Conservation (phyloP, 1,284 basidiomycete species). For the Taiwanofungus camphoratus region DNA sequence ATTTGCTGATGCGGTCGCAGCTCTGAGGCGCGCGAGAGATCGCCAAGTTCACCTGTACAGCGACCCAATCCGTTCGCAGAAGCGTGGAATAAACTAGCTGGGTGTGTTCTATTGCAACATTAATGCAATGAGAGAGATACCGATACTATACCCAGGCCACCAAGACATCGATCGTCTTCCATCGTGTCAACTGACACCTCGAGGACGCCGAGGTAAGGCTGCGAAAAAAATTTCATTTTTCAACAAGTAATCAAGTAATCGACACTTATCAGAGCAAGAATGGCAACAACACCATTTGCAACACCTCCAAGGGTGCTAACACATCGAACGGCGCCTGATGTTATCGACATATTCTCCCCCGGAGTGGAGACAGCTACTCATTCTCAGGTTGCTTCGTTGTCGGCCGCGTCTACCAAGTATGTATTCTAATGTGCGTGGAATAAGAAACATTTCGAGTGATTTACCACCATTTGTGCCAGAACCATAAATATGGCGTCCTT, state of each 20-base stretch:
- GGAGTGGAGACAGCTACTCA: no score
- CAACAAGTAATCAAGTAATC: no score
- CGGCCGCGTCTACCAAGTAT: no score
- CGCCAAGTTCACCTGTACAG: conserved; percentile 11
- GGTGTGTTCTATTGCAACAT: conserved; percentile 1
- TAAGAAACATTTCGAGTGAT: no score
- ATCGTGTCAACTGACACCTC: conserved; percentile 8
- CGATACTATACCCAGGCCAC: conserved; percentile 1
- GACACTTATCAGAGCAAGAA: neutral
- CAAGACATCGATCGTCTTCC: conserved; percentile 15
- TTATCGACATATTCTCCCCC: no score
- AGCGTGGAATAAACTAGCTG: conserved; percentile 19
- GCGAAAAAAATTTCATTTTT: neutral
- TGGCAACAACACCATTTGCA: neutral
- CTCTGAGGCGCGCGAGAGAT: no score
- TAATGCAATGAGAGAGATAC: neutral
- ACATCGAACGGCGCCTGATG: no score
- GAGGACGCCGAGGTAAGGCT: conserved; percentile 13
- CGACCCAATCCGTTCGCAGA: conserved; percentile 17
- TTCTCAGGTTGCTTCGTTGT: no score
- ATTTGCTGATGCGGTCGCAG: neutral
- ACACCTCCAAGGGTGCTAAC: neutral
- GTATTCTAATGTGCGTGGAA: no score
- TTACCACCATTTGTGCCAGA: no score
- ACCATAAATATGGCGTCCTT: no score